These are phyloP conservation scores for Xylaria flabelliformis DNA, from an alignment of 495 filamentous ascomycete species.

Conservation along the genomic window DNA sequence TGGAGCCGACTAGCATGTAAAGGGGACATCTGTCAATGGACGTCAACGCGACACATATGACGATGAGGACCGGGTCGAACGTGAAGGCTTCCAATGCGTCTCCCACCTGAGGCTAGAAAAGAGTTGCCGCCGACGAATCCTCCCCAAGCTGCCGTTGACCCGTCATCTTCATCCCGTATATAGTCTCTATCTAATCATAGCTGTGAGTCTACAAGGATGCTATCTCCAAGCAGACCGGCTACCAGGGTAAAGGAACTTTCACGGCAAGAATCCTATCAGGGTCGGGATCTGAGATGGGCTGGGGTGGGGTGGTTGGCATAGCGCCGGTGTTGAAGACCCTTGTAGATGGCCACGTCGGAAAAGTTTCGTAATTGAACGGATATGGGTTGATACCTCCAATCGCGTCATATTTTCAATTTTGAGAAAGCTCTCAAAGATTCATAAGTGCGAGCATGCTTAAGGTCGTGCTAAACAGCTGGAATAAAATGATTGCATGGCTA, in stretches of 20 bases:
- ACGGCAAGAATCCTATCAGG: neutral
- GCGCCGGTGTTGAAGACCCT: slow-evolving; percentile 9
- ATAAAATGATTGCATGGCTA: too few relatives aligned
- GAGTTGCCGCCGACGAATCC: neutral
- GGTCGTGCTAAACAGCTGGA: neutral
- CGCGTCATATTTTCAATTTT: neutral
- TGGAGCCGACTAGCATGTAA: slow-evolving; percentile 29
- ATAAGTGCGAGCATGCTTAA: neutral
- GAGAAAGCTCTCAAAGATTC: neutral
- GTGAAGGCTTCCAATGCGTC: neutral
- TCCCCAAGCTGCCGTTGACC: neutral
- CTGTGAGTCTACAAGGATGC: neutral
- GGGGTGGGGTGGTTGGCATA: slow-evolving; percentile 10
- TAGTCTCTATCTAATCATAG: neutral
- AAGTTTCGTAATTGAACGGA: neutral
- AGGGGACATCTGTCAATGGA: neutral
- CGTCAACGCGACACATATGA: slow-evolving; percentile 1
- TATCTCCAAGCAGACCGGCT: neutral
- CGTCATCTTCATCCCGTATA: neutral
- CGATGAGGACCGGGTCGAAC: neutral
- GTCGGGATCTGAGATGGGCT: neutral
- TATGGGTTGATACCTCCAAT: neutral
- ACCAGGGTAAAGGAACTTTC: neutral
- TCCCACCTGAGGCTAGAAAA: neutral
- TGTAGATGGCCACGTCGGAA: neutral